Conservation (phyloP, 768 basidiomycete genomes). For the Auricularia heimuer region DNA sequence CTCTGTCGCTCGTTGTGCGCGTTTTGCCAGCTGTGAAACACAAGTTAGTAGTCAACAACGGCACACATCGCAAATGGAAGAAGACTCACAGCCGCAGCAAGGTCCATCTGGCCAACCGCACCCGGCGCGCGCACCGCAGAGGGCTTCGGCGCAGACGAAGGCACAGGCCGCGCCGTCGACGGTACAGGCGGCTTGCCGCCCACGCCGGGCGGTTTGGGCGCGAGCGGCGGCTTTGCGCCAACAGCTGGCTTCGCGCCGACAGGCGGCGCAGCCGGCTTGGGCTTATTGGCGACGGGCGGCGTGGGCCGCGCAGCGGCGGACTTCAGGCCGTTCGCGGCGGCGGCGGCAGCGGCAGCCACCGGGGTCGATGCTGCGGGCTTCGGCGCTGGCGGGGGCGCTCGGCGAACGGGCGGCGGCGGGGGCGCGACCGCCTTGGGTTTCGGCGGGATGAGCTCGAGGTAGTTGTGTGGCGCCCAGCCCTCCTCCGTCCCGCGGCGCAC, state of each 20-base stretch:
- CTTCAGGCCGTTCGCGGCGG: constrained; percentile 16
- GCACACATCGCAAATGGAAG: background rate
- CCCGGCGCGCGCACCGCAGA: constrained; percentile 33
- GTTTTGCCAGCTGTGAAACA: constrained; percentile 54
- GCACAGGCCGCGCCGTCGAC: constrained; percentile 42
- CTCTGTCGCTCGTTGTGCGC: constrained; percentile 41
- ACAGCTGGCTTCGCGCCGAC: constrained; percentile 57
- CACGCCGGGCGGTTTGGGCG: constrained; percentile 44
- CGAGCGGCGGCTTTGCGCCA: constrained; percentile 43
- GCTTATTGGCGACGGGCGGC: constrained; percentile 39
- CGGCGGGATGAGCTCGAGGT: constrained; percentile 70
- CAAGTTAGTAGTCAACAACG: constrained; percentile 1
- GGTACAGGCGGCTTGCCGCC: constrained; percentile 57
- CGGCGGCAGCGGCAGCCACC: constrained; percentile 17
- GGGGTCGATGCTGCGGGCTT: constrained; percentile 30
- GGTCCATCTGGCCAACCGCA: constrained; percentile 57
- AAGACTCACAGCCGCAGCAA: constrained; percentile 69
- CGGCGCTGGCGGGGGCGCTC: constrained; percentile 37
- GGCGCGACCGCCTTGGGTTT: constrained; percentile 54
- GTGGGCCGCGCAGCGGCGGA: constrained; percentile 38
- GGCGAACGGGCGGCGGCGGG: constrained; percentile 52
- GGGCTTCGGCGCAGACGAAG: constrained; percentile 22
- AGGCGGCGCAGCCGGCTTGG: constrained; percentile 47
- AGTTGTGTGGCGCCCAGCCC: constrained; percentile 94
- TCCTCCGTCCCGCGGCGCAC: constrained; percentile 74